Evolutionary conservation across 192 early-diverging fungal species (phyloP), one percentile per base, ranked within the genome.

Genomic region (Tieghemiomyces parasiticus): DNA sequence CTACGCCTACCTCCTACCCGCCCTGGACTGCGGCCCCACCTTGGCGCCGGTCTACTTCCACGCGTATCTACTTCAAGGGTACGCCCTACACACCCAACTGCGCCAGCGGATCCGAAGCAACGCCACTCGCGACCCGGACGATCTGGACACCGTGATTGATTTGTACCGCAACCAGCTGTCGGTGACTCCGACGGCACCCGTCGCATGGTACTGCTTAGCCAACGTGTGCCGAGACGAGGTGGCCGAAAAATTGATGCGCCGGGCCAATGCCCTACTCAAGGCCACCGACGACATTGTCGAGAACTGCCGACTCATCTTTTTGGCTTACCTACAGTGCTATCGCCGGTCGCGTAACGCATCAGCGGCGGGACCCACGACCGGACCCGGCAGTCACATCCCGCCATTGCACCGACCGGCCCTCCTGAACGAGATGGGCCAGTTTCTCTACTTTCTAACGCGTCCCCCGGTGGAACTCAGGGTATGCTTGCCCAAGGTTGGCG

Each of bases 121-220:
- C n/a, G 32, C 35, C n/a, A 38, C 32, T n/a, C 55, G 33, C 8
- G 55, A 58, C n/a, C 13, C n/a, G n/a, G 19, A 19, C 34, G 33
- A 58, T 20, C 24, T 38, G n/a, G n/a, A 38, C 35, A 34, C 26
- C 6, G 32, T 38, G 35, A 58, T 58, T 28, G 32, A 38, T 14
- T 35, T 58, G 32, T 58, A 58, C 33, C 55, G 55, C n/a, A 25
- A 58, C 33, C 55, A 58, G n/a, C 33, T 58, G 22, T 38, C 30
- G 20, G 35, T 58, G 33, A 38, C 55, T 2, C 55, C 55, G 4
- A n/a, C 30, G 24, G 33, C n/a, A 16, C 33, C 35, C 4, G 35
- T 38, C 22, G 55, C 35, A 20, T 58, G 55, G 55, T 58, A 58
- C 33, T 58, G 33, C 35, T 38, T 58, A 34, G 55, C 55, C n/a